These are phyloP conservation scores for Gymnopilus dilepis DNA, from an alignment of 768 basidiomycete species.

Conservation along the genomic window DNA sequence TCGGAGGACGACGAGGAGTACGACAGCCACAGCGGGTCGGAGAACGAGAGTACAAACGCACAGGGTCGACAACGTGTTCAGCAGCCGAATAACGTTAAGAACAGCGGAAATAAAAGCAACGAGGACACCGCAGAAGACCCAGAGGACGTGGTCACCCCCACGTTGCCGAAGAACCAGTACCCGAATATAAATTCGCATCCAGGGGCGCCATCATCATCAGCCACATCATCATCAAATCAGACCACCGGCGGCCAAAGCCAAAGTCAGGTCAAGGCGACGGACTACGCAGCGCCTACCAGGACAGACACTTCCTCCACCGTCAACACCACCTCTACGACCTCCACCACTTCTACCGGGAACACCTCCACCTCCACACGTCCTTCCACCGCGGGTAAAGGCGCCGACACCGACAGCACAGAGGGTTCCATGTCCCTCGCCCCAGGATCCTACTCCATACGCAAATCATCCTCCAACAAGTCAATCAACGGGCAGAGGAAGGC, in stretches of 20 bases:
- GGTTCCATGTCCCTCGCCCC: conserved; percentile 30
- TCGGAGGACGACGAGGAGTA: conserved; percentile 20
- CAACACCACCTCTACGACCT: neutral
- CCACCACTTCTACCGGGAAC: conserved; percentile 1
- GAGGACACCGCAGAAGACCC: conserved; percentile 4
- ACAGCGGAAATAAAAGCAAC: neutral
- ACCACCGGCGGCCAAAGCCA: neutral
- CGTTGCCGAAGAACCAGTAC: conserved; percentile 9
- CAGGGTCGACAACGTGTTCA: neutral
- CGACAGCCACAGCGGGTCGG: conserved; percentile 5
- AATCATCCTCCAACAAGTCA: conserved; percentile 43
- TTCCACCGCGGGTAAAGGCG: neutral
- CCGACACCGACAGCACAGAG: neutral
- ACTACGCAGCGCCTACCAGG: neutral
- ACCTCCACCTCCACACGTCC: conserved; percentile 4
- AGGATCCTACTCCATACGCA: conserved; percentile 33
- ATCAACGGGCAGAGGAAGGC: conserved; percentile 34
- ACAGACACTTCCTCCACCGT: neutral
- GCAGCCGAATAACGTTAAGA: conserved; percentile 9
- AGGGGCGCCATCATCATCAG: conserved; percentile 12
- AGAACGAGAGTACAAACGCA: neutral
- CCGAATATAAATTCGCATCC: neutral
- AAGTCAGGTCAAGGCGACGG: conserved; percentile 4
- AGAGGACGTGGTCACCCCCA: conserved; percentile 15
- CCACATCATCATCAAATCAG: conserved; percentile 7